Conservation (phyloP, 2,329 filamentous ascomycete genomes). For the Sarocladium oryzae region DNA sequence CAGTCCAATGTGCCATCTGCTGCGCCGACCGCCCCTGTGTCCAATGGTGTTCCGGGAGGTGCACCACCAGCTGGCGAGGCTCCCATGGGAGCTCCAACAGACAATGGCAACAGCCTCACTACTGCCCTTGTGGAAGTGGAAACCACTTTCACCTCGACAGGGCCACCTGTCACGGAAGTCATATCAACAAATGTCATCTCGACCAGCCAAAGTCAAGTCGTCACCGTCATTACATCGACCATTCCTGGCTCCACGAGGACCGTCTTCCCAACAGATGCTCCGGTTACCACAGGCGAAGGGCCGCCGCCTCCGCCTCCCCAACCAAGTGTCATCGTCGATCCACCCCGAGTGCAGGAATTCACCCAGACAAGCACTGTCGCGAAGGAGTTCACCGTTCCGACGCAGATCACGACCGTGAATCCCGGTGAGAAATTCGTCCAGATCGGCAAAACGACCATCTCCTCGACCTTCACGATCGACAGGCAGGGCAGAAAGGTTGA, state of each 20-base stretch:
- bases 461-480: slow-evolving; percentile 1
- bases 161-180: not conserved
- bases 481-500: slow-evolving; percentile 1
- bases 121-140: not conserved
- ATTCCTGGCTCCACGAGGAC: not conserved
- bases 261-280: not conserved
- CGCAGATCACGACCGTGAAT: not conserved
- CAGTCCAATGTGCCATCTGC: too few species aligned
- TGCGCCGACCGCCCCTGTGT: too few species aligned
- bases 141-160: not conserved
- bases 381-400: not conserved
- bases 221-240: not conserved
- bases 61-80: not conserved
- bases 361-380: not conserved
- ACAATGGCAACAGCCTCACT: not conserved
- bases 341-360: not conserved
- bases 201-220: not conserved
- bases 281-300: not conserved
- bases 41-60: not conserved
- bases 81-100: not conserved
- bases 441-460: not conserved
- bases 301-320: not conserved
- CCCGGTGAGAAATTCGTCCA: slow-evolving; percentile 4
- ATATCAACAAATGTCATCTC: not conserved
- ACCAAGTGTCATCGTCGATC: not conserved